Base-by-base conservation (phyloP, 306 rosid genomes). In the Biancaea sappan region DNA sequence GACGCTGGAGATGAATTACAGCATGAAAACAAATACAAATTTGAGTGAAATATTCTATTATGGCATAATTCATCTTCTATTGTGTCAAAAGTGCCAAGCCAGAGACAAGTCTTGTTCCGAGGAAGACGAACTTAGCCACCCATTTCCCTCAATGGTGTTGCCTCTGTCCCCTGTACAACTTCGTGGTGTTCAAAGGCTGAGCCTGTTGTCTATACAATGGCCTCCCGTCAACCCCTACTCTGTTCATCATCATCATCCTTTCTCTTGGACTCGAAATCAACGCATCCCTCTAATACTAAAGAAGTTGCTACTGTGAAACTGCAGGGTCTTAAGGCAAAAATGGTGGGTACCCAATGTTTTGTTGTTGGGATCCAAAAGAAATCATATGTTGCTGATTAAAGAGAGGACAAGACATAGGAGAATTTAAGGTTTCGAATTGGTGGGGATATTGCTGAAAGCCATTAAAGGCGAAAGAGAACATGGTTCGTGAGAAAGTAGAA, bases 91-190 rank as follows among this genome's bases (percentile, higher is more conserved):
- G 98, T 94, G 71, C 98, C 98, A 0, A 94, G 89, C 98, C 98
- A 94, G 24, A 94, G 93, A 31, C 98, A 91, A 25, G 97, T 85
- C 71, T 97, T 80, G 69, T 94, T 86, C 19, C 93, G 86, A 75
- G 98, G 98, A 3, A 94, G 88, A 67, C 98, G 96, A 69, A 94
- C 66, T 94, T 97, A 1, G 98, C 98, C 0, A 94, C 98, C 98
- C 98, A 94, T 86, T 94, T 94, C 0, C 98, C 98, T 97, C 98
- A 94, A 80, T 94, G 98, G 50, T 97, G 88, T 67, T 94, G 98
- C 69, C 98, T 87, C 64, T 91, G 97, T 70, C 98, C 98, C 56
- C 98, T 84, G 72, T 94, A 94, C 16, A 94, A 95, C 77, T 88
- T 94, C 0, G 92, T 94, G 0, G 98, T 80, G 56, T 85, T 88